Conservation (phyloP, 2,329 filamentous ascomycete genomes). For the Talaromyces funiculosus region DNA sequence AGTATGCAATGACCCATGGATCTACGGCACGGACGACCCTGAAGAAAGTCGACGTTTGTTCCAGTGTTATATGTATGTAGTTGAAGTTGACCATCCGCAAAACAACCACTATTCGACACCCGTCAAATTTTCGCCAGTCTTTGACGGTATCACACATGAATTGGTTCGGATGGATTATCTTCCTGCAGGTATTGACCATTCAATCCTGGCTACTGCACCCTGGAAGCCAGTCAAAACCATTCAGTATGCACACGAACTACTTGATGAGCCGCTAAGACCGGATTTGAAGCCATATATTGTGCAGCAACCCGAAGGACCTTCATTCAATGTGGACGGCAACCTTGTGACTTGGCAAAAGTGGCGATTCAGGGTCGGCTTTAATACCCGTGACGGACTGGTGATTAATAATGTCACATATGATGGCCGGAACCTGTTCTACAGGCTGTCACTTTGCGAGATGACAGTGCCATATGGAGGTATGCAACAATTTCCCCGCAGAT, state of each 20-base stretch:
- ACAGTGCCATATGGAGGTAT: conserved; percentile 43
- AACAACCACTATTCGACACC: conserved; percentile 35
- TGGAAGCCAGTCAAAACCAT: conserved; percentile 51
- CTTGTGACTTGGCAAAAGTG: conserved; percentile 62
- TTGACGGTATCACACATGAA: conserved; percentile 58
- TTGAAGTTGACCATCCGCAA: conserved; percentile 30
- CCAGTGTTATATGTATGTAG: conserved; percentile 39
- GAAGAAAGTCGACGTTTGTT: conserved; percentile 36
- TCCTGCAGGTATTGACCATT: conserved; percentile 61
- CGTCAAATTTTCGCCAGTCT: conserved; percentile 35
- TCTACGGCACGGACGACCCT: conserved; percentile 52
- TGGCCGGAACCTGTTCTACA: conserved; percentile 60
- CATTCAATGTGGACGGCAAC: conserved; percentile 53
- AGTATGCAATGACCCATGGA: conserved; percentile 61
- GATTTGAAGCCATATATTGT: conserved; percentile 62
- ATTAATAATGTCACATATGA: conserved; percentile 62
- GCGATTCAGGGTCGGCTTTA: conserved; percentile 57
- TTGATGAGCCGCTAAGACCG: conserved; percentile 39
- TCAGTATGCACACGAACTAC: conserved; percentile 51
- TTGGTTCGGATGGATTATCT: conserved; percentile 65
- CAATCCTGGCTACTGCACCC: conserved; percentile 49
- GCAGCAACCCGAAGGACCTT: conserved; percentile 59
- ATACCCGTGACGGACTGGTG: conserved; percentile 60
- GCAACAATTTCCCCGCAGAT: not conserved
- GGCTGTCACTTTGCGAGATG: conserved; percentile 63